These are phyloP conservation scores for Boletus speciosus DNA, from an alignment of 768 basidiomycete genomes.

Conservation along the genomic window DNA sequence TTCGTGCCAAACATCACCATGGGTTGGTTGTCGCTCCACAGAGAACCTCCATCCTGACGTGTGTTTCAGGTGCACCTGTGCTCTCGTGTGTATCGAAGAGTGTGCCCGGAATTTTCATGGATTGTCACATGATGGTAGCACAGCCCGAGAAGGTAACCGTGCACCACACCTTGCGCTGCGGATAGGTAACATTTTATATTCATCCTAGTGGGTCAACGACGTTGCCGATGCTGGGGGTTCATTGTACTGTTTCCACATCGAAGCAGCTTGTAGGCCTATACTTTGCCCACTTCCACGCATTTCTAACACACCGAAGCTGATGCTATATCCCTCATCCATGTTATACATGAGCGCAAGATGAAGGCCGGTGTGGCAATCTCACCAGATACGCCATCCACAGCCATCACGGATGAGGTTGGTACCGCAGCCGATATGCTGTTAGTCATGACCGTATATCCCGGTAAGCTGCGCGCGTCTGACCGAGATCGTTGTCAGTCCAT, in stretches of 20 bases:
- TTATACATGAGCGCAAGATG: conserved; percentile 84
- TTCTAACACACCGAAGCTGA: conserved; percentile 45
- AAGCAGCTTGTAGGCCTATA: conserved; percentile 71
- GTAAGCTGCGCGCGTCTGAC: conserved; percentile 33
- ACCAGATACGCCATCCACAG: conserved; percentile 85
- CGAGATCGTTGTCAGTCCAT: background rate
- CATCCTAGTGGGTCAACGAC: conserved; percentile 85
- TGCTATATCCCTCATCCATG: conserved; percentile 69
- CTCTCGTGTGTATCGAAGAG: conserved; percentile 80
- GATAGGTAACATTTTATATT: background rate
- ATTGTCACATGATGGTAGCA: conserved; percentile 99
- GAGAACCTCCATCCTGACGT: conserved; percentile 10
- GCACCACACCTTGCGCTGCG: background rate
- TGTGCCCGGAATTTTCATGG: conserved; percentile 97
- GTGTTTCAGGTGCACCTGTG: conserved; percentile 71
- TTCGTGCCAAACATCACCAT: conserved; percentile 99
- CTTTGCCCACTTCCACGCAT: conserved; percentile 10
- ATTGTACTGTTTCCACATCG: conserved; percentile 94
- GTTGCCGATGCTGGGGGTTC: conserved; percentile 94
- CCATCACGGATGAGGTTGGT: conserved; percentile 85
- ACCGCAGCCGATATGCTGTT: conserved; percentile 88
- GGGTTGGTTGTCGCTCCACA: conserved; percentile 48
- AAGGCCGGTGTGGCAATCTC: conserved; percentile 95
- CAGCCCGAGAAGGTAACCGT: conserved; percentile 79
- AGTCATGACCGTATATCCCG: conserved; percentile 98